Percentiles rank a stretch among this genome's conserved stretches.
Conservation (phyloP, 192 early-diverging fungal species). For the Coemansia aciculifera region DNA sequence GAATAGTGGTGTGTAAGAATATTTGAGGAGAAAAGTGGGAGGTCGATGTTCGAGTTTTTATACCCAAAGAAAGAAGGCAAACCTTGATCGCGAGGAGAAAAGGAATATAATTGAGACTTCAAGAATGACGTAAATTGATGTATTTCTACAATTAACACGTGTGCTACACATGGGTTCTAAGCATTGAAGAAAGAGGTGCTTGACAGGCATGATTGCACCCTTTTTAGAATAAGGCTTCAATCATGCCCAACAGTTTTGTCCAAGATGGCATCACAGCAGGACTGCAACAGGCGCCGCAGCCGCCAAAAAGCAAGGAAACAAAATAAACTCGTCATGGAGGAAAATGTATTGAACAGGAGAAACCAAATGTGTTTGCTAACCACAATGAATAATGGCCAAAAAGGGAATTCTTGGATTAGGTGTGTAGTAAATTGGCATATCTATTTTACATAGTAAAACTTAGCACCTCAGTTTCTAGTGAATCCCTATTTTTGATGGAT, state of each 20-base stretch:
- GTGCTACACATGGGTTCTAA: background rate
- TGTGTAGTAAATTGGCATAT: no score
- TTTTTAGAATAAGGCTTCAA: background rate
- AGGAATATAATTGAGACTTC: background rate
- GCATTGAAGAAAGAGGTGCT: background rate
- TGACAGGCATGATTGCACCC: background rate
- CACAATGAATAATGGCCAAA: no score
- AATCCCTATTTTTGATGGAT: no score
- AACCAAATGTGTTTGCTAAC: no score
- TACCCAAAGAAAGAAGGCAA: background rate
- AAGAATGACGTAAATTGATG: background rate
- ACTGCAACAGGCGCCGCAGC: background rate
- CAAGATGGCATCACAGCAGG: background rate
- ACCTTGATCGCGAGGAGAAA: background rate
- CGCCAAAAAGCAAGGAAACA: background rate
- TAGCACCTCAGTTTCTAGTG: no score
- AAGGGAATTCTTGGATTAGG: no score
- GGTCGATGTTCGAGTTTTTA: background rate
- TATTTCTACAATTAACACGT: background rate
- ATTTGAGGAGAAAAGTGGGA: background rate
- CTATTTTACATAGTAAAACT: no score
- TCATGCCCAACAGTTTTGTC: background rate
- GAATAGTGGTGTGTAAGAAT: background rate
- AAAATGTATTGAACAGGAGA: background rate
- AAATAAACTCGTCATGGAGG: background rate